Conservation (phyloP, 208 protist genomes). For the Leishmania martiniquensis region DNA sequence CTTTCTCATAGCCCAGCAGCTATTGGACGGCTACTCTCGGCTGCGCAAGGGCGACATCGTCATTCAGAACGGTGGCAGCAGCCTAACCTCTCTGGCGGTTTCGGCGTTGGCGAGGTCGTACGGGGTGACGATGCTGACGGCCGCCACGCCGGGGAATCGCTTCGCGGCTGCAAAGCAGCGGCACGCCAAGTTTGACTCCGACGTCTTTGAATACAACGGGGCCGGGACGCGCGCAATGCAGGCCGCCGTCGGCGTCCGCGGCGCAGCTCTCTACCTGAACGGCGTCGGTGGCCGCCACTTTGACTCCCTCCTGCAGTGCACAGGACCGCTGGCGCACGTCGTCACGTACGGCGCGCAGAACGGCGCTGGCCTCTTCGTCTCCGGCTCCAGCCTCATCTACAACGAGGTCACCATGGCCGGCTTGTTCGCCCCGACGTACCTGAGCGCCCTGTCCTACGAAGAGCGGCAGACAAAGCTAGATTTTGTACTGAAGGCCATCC, state of each 20-base stretch:
- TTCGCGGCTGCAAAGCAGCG: constrained; percentile 62
- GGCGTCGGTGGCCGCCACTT: constrained; percentile 74
- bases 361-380: constrained; percentile 70
- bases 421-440: constrained; percentile 61
- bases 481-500: constrained; percentile 54
- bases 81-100: constrained; percentile 70
- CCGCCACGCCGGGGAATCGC: constrained; percentile 64
- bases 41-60: constrained; percentile 62
- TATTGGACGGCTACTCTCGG: constrained; percentile 59
- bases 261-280: constrained; percentile 66
- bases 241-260: constrained; percentile 36
- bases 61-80: constrained; percentile 82
- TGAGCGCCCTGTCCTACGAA: constrained; percentile 40
- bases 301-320: constrained; percentile 66
- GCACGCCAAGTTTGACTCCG: constrained; percentile 49
- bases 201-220: constrained; percentile 74
- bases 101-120: constrained; percentile 50
- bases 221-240: constrained; percentile 55
- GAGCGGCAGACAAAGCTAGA: constrained; percentile 74
- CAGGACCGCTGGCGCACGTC: constrained; percentile 52
- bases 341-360: constrained; percentile 84
- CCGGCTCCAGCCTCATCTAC: constrained; percentile 67
- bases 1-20: constrained; percentile 65
- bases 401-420: constrained; percentile 80
- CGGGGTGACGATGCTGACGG: constrained; percentile 60